phyloP scores from a whole-genome alignment of 176 grass and related monocot species.

The Eleusine indica region DNA sequence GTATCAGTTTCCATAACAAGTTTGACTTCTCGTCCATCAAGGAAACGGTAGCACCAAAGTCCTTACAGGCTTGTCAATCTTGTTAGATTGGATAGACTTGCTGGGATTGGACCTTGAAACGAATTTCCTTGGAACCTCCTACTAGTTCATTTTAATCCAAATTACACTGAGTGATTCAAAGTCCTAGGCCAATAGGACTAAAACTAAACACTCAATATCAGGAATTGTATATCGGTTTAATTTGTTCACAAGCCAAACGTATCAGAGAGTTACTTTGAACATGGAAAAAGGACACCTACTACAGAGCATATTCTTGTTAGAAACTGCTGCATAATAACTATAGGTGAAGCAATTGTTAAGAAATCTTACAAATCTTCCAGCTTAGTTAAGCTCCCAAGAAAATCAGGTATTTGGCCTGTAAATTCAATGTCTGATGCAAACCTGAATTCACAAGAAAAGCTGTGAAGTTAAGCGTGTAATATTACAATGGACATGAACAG shows the following conservation, averaged over 20 bases:
- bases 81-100: conserved; percentile 60
- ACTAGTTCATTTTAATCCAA: conserved; percentile 26
- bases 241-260: background rate
- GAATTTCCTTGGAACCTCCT: conserved; percentile 81
- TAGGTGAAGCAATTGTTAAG: background rate
- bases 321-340: background rate
- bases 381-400: background rate
- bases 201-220: background rate
- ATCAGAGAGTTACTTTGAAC: background rate
- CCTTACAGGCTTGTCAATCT: conserved; percentile 53
- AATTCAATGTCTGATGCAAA: conserved; percentile 24
- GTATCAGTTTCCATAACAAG: conserved; percentile 13
- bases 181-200: background rate
- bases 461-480: conserved; percentile 11
- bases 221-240: background rate
- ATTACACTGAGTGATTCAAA: background rate
- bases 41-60: background rate
- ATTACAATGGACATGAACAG: background rate
- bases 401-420: conserved; percentile 31
- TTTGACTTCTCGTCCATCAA: background rate
- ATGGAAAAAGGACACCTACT: background rate
- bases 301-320: background rate
- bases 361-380: conserved; percentile 31
- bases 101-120: conserved; percentile 74
- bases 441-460: conserved; percentile 25